Evolutionary conservation across 345 rosid genomes (phyloP), one percentile per base, ranked within the genome.

Genomic region (Iberis pinnata): DNA sequence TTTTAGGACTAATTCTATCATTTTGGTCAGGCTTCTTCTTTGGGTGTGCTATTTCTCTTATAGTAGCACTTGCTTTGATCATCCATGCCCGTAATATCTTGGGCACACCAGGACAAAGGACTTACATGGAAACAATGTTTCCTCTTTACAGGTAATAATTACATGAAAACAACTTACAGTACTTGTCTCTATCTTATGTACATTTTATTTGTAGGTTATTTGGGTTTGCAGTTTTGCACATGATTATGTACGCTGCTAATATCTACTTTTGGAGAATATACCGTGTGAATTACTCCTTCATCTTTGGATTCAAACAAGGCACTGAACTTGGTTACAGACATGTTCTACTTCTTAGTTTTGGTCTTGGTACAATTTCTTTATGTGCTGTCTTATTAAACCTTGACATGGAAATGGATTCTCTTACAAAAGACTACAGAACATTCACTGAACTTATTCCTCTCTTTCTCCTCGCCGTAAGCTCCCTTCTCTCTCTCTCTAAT

Each of bases 401-500:
- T 63, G 89, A 88, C 53, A 78, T 88, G 96, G 88, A 88, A 27
- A 82, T 88, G 76, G 82, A 84, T 41, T 70, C 77, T 17, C 63
- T 56, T 52, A 84, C 93, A 18, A 52, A 68, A 36, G 65, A 68
- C 38, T 88, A 69, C 55, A 6, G 31, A 41, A 71, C 73, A 48
- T 0, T 80, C 8, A 83, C 87, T 16, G 96, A 88, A 50, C 64
- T 88, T 26, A 60, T 80, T 18, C 93, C 96, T 8, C 38, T 88
- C 17, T 63, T 41, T 49, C 66, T 88, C 38, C 72, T 88, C 50
- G 26, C 43, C 16, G 93, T 88, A 77, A 72, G 82, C 29, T 35
- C 15, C 14, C 39, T 41, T 44, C 13, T 6, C 45, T 31, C 3
- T 32, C 26, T 38, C 24, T 49, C 48, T 29, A 46, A 43, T 45